These are phyloP conservation scores for Basipetospora chlamydospora DNA, from an alignment of 2,329 filamentous ascomycete species.

Conservation along the genomic window DNA sequence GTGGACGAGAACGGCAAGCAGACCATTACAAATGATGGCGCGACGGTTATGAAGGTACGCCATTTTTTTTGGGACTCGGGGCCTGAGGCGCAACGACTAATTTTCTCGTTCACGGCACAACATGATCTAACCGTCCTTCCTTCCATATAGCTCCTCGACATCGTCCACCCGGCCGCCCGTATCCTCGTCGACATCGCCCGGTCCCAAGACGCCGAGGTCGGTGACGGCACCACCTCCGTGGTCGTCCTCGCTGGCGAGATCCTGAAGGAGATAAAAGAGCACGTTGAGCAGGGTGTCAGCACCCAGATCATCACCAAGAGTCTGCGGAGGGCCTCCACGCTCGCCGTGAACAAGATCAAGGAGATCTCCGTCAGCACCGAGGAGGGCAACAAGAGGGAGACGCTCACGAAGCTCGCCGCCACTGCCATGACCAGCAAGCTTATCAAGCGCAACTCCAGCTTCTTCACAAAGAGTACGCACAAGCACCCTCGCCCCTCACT, in stretches of 20 bases:
- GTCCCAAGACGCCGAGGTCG: conserved; percentile 97
- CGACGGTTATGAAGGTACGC: conserved; percentile 92
- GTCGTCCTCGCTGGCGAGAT: conserved; percentile 97
- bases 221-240: conserved; percentile 93
- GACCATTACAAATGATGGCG: conserved; percentile 98
- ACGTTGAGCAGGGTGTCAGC: conserved; percentile 93
- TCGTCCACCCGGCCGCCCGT: conserved; percentile 91
- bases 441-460: conserved; percentile 90
- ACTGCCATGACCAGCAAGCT: conserved; percentile 99
- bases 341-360: conserved; percentile 98
- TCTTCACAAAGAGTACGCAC: conserved; percentile 78
- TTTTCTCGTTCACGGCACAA: not conserved
- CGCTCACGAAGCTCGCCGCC: conserved; percentile 72
- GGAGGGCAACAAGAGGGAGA: conserved; percentile 74
- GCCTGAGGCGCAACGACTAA: too few species aligned
- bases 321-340: conserved; percentile 67
- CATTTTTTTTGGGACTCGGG: not conserved
- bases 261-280: conserved; percentile 88
- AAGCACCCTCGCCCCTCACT: too few species aligned
- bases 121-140: not conserved
- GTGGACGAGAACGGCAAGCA: conserved; percentile 91
- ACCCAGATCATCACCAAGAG: conserved; percentile 97
- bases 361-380: conserved; percentile 83
- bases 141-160: conserved; percentile 67
- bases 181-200: conserved; percentile 97